Percentiles rank a stretch among this genome's conserved stretches.
These are phyloP conservation scores for Leucaena leucocephala DNA, from an alignment of 306 rosid species.

Conservation along the genomic window DNA sequence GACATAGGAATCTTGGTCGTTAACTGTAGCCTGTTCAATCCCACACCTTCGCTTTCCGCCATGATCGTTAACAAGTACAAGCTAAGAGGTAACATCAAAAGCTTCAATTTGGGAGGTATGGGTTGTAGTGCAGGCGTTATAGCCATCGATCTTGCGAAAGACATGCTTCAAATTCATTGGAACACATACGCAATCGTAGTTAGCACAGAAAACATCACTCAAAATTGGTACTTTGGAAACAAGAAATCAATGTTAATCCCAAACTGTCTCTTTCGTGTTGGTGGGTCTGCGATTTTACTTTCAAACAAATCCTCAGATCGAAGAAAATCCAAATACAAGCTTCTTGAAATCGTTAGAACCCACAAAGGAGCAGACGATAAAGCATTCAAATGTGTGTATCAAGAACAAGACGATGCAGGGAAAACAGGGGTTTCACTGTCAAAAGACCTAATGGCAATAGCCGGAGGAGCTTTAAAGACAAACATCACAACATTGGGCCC, in stretches of 20 bases:
- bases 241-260: conserved; percentile 69
- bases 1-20: conserved; percentile 70
- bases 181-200: conserved; percentile 71
- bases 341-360: conserved; percentile 63
- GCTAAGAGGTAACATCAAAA: conserved; percentile 51
- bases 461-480: conserved; percentile 63
- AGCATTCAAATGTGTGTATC: conserved; percentile 60
- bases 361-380: conserved; percentile 67
- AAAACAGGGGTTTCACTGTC: conserved; percentile 66
- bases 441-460: conserved; percentile 66
- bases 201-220: conserved; percentile 75
- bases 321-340: conserved; percentile 58
- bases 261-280: conserved; percentile 71
- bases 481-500: conserved; percentile 69
- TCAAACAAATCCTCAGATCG: conserved; percentile 50
- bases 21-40: conserved; percentile 71
- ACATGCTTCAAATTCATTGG: conserved; percentile 64
- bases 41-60: conserved; percentile 73
- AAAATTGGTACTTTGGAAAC: conserved; percentile 79
- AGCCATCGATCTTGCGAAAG: conserved; percentile 70
- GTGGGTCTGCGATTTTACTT: conserved; percentile 61
- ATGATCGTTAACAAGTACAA: conserved; percentile 70
- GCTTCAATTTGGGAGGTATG: conserved; percentile 73
- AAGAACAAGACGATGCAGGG: conserved; percentile 59
- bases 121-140: conserved; percentile 84